Conservation (phyloP, 176 grass and related monocot genomes). For the Chrysopogon serrulatus region DNA sequence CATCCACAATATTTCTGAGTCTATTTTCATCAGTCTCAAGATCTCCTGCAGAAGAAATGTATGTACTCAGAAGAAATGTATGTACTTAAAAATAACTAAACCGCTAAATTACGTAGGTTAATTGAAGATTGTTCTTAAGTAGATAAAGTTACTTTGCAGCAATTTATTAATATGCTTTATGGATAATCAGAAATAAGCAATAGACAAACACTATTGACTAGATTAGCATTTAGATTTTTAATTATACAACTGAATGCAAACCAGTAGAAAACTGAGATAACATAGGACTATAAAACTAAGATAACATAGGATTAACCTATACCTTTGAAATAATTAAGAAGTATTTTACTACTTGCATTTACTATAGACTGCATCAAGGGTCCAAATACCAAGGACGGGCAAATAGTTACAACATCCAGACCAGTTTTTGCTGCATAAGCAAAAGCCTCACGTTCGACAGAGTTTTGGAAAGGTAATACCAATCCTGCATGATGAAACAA, state of each 20-base stretch:
- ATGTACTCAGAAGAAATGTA: too few species aligned
- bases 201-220: neutral
- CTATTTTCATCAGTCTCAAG: constrained; percentile 29
- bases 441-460: constrained; percentile 45
- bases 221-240: neutral
- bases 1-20: constrained; percentile 30
- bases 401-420: constrained; percentile 44
- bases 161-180: neutral
- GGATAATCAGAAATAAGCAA: neutral
- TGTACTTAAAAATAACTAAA: constrained; percentile 2
- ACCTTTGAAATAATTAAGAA: constrained; percentile 52
- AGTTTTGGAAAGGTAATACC: constrained; percentile 58
- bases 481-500: constrained; percentile 37
- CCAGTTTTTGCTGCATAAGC: constrained; percentile 37
- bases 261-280: neutral
- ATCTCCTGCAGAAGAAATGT: constrained; percentile 27
- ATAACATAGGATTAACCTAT: neutral
- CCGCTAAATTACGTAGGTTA: neutral
- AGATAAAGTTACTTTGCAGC: neutral
- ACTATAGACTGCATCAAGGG: constrained; percentile 34
- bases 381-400: constrained; percentile 27
- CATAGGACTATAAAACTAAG: neutral
- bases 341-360: constrained; percentile 33
- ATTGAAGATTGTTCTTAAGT: neutral
- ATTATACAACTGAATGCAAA: neutral